Evolutionary conservation across 1,284 basidiomycete species (phyloP), one percentile per base, ranked within the genome.

Genomic region (Boletus semigastroideus): DNA sequence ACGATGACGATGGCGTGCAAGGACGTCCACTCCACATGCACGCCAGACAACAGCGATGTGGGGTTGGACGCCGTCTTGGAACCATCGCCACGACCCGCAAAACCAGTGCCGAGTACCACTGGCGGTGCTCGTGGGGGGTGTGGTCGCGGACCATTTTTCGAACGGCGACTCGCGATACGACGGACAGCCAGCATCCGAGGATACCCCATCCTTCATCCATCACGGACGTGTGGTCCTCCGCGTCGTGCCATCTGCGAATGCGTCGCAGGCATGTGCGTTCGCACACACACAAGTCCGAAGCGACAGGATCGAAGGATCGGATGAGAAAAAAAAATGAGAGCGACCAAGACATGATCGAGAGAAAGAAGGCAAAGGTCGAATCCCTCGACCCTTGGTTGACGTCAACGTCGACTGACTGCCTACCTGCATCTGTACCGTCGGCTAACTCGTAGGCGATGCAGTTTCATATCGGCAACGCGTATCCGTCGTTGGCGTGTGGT

Each of bases 321-420:
- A 36, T 20, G 28, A 31, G 14, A 47, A 39, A 10, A 25, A 16
- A 14, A 16, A n/a, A 16, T 2, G 33, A 8, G 9, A 16, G 14
- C 33, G 7, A 34, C 14, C 16, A 5, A 34, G 16, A 34, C 33
- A 37, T 28, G 36, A 46, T 55, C 54, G 37, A 22, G 37, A 22
- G 28, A 40, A 34, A n/a, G 33, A 34, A 34, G 33, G 16, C n/a
- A 34, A 16, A 34, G 16, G 56, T 51, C 37, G 9, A 10, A 30
- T 51, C 55, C 42, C 47, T 57, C 48, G 54, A 46, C 54, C 58
- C 57, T 59, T 34, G 53, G 47, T 53, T 31, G 57, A 41, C 31
- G 14, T 42, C 31, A 42, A 40, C 13, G 36, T 56, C 30, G 20
- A 49, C 16, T 25, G 20, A 49, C 16, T 25, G 37, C 42, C 44